Conservation (phyloP, 1,284 basidiomycete genomes). For the Leccinum subspadiceum region DNA sequence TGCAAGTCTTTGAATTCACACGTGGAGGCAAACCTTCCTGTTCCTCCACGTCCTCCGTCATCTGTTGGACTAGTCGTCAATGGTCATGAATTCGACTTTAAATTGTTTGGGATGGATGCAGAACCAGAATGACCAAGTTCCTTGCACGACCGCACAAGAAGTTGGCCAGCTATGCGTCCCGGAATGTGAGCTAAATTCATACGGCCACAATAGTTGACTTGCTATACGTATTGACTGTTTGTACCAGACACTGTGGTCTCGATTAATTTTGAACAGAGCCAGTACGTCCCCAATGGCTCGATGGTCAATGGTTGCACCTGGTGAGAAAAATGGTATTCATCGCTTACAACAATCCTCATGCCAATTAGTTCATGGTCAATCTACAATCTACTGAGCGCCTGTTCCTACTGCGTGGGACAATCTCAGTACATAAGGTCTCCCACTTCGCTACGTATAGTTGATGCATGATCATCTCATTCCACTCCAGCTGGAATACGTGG, state of each 20-base stretch:
- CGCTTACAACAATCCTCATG: background rate
- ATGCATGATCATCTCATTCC: slow-evolving; percentile 5
- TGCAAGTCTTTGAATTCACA: background rate
- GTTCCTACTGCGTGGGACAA: slow-evolving; percentile 18
- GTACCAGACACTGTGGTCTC: slow-evolving; percentile 17
- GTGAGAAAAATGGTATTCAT: slow-evolving; percentile 8
- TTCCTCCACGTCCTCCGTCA: background rate
- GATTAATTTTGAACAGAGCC: slow-evolving; percentile 17
- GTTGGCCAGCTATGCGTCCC: slow-evolving; percentile 23
- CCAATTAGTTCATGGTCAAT: slow-evolving; percentile 26
- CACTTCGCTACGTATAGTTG: background rate
- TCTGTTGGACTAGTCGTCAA: background rate
- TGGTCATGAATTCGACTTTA: slow-evolving; percentile 9
- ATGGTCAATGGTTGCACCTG: slow-evolving; percentile 24
- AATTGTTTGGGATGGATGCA: slow-evolving; percentile 17
- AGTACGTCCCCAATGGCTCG: slow-evolving; percentile 18
- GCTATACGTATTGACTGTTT: background rate
- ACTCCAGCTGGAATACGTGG: slow-evolving; percentile 24
- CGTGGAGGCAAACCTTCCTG: background rate
- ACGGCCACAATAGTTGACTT: background rate
- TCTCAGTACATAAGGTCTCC: slow-evolving; percentile 17
- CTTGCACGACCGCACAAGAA: slow-evolving; percentile 16
- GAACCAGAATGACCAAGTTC: slow-evolving; percentile 9
- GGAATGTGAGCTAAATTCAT: slow-evolving; percentile 16
- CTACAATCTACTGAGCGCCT: slow-evolving; percentile 31